Evolutionary conservation across 805 yeast genomes (phyloP).

Genomic region (Myxozyma monticola): DNA sequence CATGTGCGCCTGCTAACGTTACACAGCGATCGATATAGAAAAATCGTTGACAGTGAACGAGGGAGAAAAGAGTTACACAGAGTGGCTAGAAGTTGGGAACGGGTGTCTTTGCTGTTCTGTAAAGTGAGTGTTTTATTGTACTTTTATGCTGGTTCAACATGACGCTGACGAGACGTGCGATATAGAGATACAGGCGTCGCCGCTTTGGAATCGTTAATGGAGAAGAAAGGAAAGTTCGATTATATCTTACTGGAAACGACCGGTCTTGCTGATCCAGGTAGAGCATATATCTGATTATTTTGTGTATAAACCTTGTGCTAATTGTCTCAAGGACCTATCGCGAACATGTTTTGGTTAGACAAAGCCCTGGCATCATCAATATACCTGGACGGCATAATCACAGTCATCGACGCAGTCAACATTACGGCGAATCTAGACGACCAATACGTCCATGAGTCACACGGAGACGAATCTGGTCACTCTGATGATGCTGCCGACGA

Average conservation of each 20-base stretch:
- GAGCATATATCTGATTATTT: not conserved
- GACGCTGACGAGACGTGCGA: too few species aligned
- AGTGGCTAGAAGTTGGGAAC: conserved; percentile 95
- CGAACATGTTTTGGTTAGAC: conserved; percentile 96
- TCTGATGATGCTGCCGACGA: conserved; percentile 7
- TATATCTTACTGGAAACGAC: conserved; percentile 92
- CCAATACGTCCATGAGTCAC: conserved; percentile 40
- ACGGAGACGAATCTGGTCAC: conserved; percentile 42
- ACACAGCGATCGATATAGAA: conserved; percentile 84
- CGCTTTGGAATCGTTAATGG: conserved; percentile 86
- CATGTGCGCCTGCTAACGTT: conserved; percentile 42
- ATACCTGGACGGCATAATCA: conserved; percentile 85
- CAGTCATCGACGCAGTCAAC: conserved; percentile 72
- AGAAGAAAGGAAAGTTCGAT: conserved; percentile 72
- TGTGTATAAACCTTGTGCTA: not conserved
- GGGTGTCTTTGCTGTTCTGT: conserved; percentile 97
- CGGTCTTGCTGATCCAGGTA: conserved; percentile 94
- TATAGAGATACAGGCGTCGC: conserved; percentile 82
- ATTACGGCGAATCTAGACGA: conserved; percentile 68
- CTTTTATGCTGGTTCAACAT: not conserved
- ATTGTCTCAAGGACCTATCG: conserved; percentile 61
- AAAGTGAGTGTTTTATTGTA: conserved; percentile 41
- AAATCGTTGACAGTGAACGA: conserved; percentile 72
- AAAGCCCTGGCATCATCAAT: conserved; percentile 81
- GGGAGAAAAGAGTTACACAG: conserved; percentile 62